A percentile compares a stretch with the other conserved stretches of the same genome.
These are phyloP conservation scores for Alternaria sp. DNA, from an alignment of 2,329 filamentous ascomycete species.

Conservation along the genomic window DNA sequence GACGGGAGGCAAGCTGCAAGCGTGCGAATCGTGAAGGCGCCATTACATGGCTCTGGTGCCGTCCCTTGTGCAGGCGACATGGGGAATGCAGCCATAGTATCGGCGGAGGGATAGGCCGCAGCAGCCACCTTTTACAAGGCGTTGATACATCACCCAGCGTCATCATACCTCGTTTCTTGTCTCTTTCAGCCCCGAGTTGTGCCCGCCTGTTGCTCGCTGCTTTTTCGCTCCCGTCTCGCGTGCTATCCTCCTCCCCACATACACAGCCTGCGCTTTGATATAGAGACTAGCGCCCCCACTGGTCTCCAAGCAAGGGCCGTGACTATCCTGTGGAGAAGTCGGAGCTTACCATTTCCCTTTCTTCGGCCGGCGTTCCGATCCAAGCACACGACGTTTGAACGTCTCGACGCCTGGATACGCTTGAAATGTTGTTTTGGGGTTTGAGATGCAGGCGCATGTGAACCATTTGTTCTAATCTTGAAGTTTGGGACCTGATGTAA, in stretches of 20 bases:
- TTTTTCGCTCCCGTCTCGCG: slow-evolving; percentile 10
- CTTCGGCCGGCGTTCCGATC: slow-evolving; percentile 18
- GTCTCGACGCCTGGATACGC: slow-evolving; percentile 7
- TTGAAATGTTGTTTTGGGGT: slow-evolving; percentile 12
- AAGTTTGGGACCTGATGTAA: slow-evolving; percentile 33
- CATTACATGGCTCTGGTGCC: slow-evolving; percentile 31
- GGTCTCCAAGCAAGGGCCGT: slow-evolving; percentile 11
- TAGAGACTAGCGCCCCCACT: slow-evolving; percentile 30
- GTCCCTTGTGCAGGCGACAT: slow-evolving; percentile 23
- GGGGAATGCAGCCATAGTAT: slow-evolving; percentile 6
- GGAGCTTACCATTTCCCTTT: slow-evolving; percentile 19
- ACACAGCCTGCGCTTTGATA: slow-evolving; percentile 12
- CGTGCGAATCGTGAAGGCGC: slow-evolving; percentile 32
- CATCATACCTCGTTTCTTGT: slow-evolving; percentile 13
- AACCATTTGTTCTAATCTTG: neutral
- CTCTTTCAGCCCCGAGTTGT: slow-evolving; percentile 5
- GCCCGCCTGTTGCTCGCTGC: neutral
- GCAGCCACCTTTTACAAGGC: slow-evolving; percentile 13
- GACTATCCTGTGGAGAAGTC: slow-evolving; percentile 26
- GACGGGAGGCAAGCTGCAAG: slow-evolving; percentile 8
- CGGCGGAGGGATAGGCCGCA: slow-evolving; percentile 9
- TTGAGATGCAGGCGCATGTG: slow-evolving; percentile 8
- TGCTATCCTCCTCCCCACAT: slow-evolving; percentile 28
- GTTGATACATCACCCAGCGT: slow-evolving; percentile 19
- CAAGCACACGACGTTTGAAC: slow-evolving; percentile 16